These are phyloP conservation scores for Blastocystis sp. DNA, from an alignment of 352 stramenopile species.

Conservation along the genomic window DNA sequence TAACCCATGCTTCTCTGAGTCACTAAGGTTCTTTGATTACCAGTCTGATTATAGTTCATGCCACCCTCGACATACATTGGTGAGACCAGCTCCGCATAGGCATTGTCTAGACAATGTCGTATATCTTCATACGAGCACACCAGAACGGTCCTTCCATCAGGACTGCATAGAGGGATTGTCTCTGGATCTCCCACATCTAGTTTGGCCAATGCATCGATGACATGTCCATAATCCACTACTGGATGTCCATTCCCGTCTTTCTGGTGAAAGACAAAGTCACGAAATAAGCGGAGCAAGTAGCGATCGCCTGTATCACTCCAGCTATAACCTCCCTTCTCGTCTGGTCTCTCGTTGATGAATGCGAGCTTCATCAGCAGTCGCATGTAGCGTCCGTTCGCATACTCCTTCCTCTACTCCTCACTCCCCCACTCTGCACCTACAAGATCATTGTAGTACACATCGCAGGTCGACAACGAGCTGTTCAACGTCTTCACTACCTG, in stretches of 20 bases:
- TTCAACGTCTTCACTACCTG: slow-evolving; percentile 54
- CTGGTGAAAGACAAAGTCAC: slow-evolving; percentile 82
- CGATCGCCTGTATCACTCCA: slow-evolving; percentile 78
- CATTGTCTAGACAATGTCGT: slow-evolving; percentile 69
- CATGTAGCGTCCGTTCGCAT: slow-evolving; percentile 74
- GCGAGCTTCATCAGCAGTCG: slow-evolving; percentile 70
- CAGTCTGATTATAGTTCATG: not conserved
- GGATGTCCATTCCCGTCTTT: slow-evolving; percentile 72
- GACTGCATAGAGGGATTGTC: slow-evolving; percentile 74
- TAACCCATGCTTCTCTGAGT: too few species aligned
- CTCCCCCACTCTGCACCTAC: slow-evolving; percentile 69
- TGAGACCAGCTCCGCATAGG: slow-evolving; percentile 68
- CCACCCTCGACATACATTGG: not conserved
- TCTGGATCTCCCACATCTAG: slow-evolving; percentile 75
- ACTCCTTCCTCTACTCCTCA: slow-evolving; percentile 69
- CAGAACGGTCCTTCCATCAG: slow-evolving; percentile 76
- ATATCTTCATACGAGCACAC: slow-evolving; percentile 77
- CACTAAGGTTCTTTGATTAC: not conserved
- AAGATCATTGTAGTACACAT: not conserved
- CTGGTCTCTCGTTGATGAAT: slow-evolving; percentile 75
- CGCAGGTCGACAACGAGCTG: slow-evolving; percentile 18
- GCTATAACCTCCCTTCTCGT: slow-evolving; percentile 64
- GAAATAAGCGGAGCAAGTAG: slow-evolving; percentile 79
- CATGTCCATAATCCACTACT: slow-evolving; percentile 79
- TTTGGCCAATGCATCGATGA: slow-evolving; percentile 77